Percentiles rank a stretch among this genome's conserved stretches.
These are phyloP conservation scores for Penicillium cinerascens DNA, from an alignment of 495 filamentous ascomycete species.

Conservation along the genomic window DNA sequence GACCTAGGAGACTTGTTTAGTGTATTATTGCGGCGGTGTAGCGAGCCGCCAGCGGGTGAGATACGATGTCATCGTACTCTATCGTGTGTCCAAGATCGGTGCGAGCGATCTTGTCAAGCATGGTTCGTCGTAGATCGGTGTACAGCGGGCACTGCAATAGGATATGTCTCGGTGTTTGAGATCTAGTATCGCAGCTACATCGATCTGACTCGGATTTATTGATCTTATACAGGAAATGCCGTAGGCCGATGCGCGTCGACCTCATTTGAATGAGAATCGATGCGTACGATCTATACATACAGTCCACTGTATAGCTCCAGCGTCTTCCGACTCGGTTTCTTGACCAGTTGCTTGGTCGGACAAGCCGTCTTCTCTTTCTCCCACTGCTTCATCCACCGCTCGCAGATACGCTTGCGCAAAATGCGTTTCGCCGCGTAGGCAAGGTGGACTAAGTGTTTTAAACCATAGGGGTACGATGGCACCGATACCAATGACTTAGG, in stretches of 20 bases:
- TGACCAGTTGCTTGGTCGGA: not conserved
- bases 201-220: not conserved
- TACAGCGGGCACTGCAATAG: too few species aligned
- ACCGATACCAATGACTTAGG: too few species aligned
- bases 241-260: not conserved
- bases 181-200: not conserved
- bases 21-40: not conserved
- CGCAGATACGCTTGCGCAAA: not conserved
- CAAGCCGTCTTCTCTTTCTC: not conserved
- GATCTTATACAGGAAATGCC: slow-evolving; percentile 1
- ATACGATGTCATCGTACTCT: too few species aligned
- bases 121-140: too few species aligned
- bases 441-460: too few species aligned
- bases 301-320: not conserved
- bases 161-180: not conserved
- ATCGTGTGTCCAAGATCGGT: too few species aligned
- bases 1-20: slow-evolving; percentile 6
- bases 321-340: not conserved
- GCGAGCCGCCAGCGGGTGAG: too few species aligned
- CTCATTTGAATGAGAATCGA: not conserved
- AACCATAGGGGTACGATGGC: too few species aligned
- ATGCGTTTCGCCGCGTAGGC: too few species aligned
- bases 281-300: not conserved
- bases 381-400: not conserved
- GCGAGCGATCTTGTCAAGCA: too few species aligned